Evolutionary conservation across 2,329 filamentous ascomycete species (phyloP).

Genomic region (Trichoderma atrobrunneum): DNA sequence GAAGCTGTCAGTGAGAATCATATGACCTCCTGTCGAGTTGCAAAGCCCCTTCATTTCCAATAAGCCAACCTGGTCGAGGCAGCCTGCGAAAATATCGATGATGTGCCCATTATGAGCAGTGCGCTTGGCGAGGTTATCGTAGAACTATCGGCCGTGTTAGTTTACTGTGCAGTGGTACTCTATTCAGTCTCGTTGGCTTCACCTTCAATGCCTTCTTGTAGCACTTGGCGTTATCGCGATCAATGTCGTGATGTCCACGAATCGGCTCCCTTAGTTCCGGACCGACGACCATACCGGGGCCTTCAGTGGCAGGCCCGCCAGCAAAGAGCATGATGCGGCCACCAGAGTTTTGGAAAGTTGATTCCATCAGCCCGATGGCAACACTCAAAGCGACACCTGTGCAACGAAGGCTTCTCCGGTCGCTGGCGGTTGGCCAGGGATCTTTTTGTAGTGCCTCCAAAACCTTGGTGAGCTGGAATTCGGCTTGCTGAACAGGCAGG

Average conservation of each 20-base stretch:
- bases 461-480: conserved; percentile 95
- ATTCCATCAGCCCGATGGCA: conserved; percentile 86
- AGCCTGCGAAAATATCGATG: conserved; percentile 96
- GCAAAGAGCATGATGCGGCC: conserved; percentile 97
- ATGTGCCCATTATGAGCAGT: conserved; percentile 96
- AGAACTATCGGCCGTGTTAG: conserved; percentile 61
- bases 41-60: conserved; percentile 97
- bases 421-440: conserved; percentile 94
- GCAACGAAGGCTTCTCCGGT: conserved; percentile 85
- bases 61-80: conserved; percentile 93
- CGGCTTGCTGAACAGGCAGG: conserved; percentile 89
- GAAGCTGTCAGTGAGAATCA: conserved; percentile 97
- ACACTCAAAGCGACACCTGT: conserved; percentile 96
- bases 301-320: conserved; percentile 91
- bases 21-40: conserved; percentile 95
- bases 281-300: conserved; percentile 93
- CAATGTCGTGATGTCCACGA: conserved; percentile 96
- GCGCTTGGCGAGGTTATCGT: conserved; percentile 89
- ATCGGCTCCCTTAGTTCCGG: conserved; percentile 95
- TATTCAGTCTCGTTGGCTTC: conserved; percentile 24
- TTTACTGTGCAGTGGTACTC: neutral
- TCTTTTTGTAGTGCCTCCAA: conserved; percentile 95
- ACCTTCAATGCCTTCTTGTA: conserved; percentile 99
- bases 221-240: conserved; percentile 98
- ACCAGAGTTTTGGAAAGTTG: conserved; percentile 92